Conservation (phyloP, 106 monocot genomes). For the Agapanthus africanus region DNA sequence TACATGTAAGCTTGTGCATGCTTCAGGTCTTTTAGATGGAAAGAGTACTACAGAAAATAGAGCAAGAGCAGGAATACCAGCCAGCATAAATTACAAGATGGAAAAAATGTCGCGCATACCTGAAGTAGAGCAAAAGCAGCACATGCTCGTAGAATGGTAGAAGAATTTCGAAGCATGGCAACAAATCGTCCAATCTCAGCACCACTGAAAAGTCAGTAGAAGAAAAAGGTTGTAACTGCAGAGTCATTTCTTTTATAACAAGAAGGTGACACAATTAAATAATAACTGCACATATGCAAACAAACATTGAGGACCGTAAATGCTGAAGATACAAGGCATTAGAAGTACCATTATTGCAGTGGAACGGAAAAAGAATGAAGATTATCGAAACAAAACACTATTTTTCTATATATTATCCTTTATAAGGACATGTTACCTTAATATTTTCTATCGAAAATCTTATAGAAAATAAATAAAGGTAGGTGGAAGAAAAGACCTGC, state of each 20-base stretch:
- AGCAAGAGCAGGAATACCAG: no score
- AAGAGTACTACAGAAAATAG: no score
- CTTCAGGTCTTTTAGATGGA: background rate
- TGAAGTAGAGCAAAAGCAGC: conserved; percentile 98
- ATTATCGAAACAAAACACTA: background rate
- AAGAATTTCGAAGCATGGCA: conserved; percentile 78
- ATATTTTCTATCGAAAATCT: background rate
- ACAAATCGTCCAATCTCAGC: conserved; percentile 93
- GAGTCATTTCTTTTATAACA: background rate
- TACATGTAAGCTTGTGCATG: background rate
- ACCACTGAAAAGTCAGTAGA: conserved; percentile 35
- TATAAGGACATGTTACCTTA: no score
- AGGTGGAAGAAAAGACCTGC: conserved; percentile 49
- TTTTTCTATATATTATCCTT: conserved; percentile 5
- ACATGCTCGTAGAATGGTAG: conserved; percentile 86
- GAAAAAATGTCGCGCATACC: conserved; percentile 26
- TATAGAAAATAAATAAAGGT: background rate
- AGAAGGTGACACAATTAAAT: background rate
- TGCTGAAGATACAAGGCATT: background rate
- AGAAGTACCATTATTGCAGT: no score
- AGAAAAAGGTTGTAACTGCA: background rate
- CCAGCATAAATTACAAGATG: background rate
- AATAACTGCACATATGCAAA: background rate
- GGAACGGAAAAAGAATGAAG: no score
- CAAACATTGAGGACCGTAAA: background rate